A percentile compares a stretch with the other conserved stretches of the same genome.
These are phyloP conservation scores for Hymenoscyphus fraxineus DNA, from an alignment of 2,329 filamentous ascomycete species.

Conservation along the genomic window DNA sequence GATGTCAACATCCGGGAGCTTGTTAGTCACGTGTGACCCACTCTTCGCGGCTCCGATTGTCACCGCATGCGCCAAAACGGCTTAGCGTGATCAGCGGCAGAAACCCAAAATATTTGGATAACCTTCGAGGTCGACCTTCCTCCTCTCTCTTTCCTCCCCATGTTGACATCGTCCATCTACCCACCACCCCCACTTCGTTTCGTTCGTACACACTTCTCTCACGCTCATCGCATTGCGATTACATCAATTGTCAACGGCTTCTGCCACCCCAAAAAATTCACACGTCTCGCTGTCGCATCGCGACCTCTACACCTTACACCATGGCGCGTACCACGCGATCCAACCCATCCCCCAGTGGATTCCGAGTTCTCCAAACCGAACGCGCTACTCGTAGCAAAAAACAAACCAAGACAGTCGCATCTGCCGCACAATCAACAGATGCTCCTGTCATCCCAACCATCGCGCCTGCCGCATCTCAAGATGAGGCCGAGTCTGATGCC, in stretches of 20 bases:
- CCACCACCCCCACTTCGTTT: neutral
- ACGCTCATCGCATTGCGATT: neutral
- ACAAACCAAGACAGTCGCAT: neutral
- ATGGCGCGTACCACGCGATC: neutral
- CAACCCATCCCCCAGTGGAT: neutral
- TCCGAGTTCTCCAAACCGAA: neutral
- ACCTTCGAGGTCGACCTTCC: neutral
- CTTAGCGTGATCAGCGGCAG: neutral
- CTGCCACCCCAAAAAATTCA: neutral
- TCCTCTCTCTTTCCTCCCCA: neutral
- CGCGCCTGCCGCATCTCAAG: neutral
- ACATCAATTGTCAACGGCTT: neutral
- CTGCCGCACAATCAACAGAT: neutral
- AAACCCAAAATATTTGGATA: conserved; percentile 1
- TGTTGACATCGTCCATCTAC: neutral
- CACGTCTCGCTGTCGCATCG: neutral
- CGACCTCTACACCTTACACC: neutral
- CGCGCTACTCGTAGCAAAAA: neutral
- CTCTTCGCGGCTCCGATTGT: too few species aligned
- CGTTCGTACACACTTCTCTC: neutral
- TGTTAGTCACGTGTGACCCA: neutral
- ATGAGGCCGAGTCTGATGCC: neutral
- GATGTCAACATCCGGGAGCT: neutral
- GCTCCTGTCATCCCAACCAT: neutral
- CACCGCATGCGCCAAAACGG: neutral